Percentiles rank a stretch among this genome's conserved stretches.
These are phyloP conservation scores for Penicillium herquei DNA, from an alignment of 495 filamentous ascomycete genomes.

Conservation along the genomic window DNA sequence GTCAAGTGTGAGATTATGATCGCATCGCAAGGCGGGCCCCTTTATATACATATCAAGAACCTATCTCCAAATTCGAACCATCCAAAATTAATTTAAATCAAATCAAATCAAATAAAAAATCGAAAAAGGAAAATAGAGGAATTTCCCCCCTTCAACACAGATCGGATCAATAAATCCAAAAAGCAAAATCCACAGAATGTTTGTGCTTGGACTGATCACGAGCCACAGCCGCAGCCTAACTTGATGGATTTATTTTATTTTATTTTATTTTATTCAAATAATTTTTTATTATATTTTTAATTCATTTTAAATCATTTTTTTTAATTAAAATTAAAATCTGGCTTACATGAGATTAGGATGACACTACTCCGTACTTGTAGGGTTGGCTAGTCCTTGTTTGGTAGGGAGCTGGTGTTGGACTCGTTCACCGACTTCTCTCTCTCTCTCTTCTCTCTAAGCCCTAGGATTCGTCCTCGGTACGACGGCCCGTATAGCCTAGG, in stretches of 20 bases:
- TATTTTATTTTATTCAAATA: neutral
- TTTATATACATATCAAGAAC: slow-evolving; percentile 13
- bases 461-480: slow-evolving; percentile 11
- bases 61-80: neutral
- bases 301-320: neutral
- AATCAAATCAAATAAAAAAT: slow-evolving; percentile 2
- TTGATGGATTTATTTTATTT: neutral
- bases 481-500: slow-evolving; percentile 11
- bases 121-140: neutral
- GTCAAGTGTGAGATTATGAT: neutral
- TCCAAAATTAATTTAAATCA: slow-evolving; percentile 5
- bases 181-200: slow-evolving; percentile 13
- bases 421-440: slow-evolving; percentile 30
- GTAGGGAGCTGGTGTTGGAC: neutral
- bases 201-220: slow-evolving; percentile 20
- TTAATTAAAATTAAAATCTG: neutral
- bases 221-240: slow-evolving; percentile 1
- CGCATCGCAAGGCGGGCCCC: neutral
- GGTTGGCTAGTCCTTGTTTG: neutral
- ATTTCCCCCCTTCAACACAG: neutral
- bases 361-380: neutral
- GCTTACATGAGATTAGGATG: neutral
- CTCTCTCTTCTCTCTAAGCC: slow-evolving; percentile 3
- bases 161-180: neutral
- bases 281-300: neutral